Percentiles rank a stretch among this genome's conserved stretches.
These are phyloP conservation scores for Xylariomycetidae sp. DNA, from an alignment of 2,329 filamentous ascomycete species.

Conservation along the genomic window DNA sequence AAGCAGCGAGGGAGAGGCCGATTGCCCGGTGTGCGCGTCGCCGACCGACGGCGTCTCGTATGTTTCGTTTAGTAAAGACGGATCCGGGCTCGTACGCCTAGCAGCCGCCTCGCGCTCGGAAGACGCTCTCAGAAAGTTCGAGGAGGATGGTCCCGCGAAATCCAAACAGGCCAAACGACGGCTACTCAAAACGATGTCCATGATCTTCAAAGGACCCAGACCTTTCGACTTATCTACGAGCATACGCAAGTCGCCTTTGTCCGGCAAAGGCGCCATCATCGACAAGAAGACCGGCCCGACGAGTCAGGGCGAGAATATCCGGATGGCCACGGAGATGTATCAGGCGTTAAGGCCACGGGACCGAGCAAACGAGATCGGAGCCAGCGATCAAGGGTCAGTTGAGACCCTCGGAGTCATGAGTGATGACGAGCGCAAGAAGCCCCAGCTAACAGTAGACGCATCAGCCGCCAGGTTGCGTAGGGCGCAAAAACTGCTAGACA, in stretches of 20 bases:
- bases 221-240: too few species aligned
- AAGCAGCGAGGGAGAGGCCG: neutral
- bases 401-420: constrained; percentile 9
- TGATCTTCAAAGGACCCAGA: constrained; percentile 1
- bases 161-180: too few species aligned
- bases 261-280: too few species aligned
- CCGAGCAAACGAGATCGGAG: neutral
- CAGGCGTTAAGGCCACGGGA: neutral
- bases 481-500: constrained; percentile 16
- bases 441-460: constrained; percentile 14
- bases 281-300: neutral
- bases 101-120: constrained; percentile 4
- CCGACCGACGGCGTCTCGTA: constrained; percentile 12
- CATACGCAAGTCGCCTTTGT: too few species aligned
- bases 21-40: constrained; percentile 12
- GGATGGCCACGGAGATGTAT: constrained; percentile 14
- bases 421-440: constrained; percentile 9
- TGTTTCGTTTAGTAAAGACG: constrained; percentile 7
- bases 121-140: neutral
- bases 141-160: neutral
- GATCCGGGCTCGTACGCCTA: constrained; percentile 9
- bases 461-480: constrained; percentile 17
- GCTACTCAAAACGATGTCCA: constrained; percentile 1
- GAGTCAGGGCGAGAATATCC: neutral
- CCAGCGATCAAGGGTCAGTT: constrained; percentile 10